These are phyloP conservation scores for Phialophora macrospora DNA, from an alignment of 2,329 filamentous ascomycete species.

Conservation along the genomic window DNA sequence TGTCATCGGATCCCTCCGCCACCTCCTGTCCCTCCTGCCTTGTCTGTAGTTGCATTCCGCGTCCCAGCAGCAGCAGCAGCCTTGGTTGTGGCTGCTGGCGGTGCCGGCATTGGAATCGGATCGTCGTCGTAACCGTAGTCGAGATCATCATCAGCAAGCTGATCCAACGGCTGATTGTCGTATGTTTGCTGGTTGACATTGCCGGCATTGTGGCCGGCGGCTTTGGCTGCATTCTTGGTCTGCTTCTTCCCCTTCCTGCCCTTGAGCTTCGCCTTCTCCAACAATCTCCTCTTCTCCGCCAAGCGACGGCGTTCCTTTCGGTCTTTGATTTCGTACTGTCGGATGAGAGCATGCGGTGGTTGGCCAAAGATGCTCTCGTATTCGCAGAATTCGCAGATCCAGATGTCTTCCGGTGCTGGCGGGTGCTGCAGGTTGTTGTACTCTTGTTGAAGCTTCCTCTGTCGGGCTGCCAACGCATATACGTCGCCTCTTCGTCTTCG, in stretches of 20 bases:
- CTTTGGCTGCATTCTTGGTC: slow-evolving; percentile 67
- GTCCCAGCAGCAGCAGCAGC: slow-evolving; percentile 27
- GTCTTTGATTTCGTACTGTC: slow-evolving; percentile 93
- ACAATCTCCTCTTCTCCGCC: slow-evolving; percentile 79
- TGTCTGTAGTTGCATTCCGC: slow-evolving; percentile 28
- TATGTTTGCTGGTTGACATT: slow-evolving; percentile 48
- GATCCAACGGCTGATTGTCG: slow-evolving; percentile 49
- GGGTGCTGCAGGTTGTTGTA: slow-evolving; percentile 77
- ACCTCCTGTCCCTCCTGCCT: slow-evolving; percentile 32
- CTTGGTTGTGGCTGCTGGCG: slow-evolving; percentile 41
- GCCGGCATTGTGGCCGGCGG: slow-evolving; percentile 43
- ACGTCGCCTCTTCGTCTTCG: slow-evolving; percentile 71
- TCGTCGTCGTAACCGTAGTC: slow-evolving; percentile 59
- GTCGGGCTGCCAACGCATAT: slow-evolving; percentile 73
- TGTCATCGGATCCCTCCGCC: slow-evolving; percentile 36
- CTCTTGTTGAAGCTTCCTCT: slow-evolving; percentile 77
- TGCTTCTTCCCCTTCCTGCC: slow-evolving; percentile 86
- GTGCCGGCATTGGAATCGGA: slow-evolving; percentile 47
- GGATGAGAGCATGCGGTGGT: slow-evolving; percentile 81
- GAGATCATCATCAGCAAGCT: slow-evolving; percentile 55
- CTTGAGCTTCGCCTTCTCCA: slow-evolving; percentile 95
- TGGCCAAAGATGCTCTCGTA: slow-evolving; percentile 95
- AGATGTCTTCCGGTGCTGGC: slow-evolving; percentile 73
- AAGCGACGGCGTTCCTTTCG: slow-evolving; percentile 79
- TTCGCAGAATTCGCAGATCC: slow-evolving; percentile 98